Conservation (phyloP, 805 yeast species). For the Isabelozyma rhagii region DNA sequence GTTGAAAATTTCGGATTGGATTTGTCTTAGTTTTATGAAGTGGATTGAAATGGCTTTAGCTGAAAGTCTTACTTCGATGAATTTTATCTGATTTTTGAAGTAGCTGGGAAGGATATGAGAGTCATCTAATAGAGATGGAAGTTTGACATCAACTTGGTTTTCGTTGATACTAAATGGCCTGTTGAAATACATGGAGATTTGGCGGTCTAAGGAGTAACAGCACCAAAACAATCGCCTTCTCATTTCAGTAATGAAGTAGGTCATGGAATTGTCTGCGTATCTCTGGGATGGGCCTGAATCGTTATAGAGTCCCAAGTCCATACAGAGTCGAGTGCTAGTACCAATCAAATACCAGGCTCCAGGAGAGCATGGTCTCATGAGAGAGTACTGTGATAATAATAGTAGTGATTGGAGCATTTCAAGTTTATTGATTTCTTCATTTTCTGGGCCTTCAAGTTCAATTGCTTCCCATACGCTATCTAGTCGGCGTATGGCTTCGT, state of each 20-base stretch:
- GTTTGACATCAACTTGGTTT: slow-evolving; percentile 41
- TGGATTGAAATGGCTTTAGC: neutral
- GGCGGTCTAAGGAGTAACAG: slow-evolving; percentile 74
- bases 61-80: neutral
- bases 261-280: neutral
- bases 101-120: neutral
- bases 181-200: slow-evolving; percentile 73
- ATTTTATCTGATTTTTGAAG: neutral
- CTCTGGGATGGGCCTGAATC: neutral
- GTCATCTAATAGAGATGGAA: slow-evolving; percentile 42
- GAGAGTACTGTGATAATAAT: slow-evolving; percentile 12
- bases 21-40: slow-evolving; percentile 3
- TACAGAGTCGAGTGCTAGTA: slow-evolving; percentile 10
- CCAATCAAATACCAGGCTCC: slow-evolving; percentile 17
- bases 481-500: slow-evolving; percentile 6
- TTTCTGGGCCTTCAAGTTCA: neutral
- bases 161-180: slow-evolving; percentile 55
- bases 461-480: slow-evolving; percentile 7
- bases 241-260: slow-evolving; percentile 2
- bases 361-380: slow-evolving; percentile 15
- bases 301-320: slow-evolving; percentile 8
- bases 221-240: slow-evolving; percentile 63
- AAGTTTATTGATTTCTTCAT: slow-evolving; percentile 5
- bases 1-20: slow-evolving; percentile 2
- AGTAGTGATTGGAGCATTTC: slow-evolving; percentile 13